Percentiles rank a stretch among this genome's conserved stretches.
phyloP scores from a whole-genome alignment of 192 early-diverging fungal species.

The Jimgerdemannia lactiflua region DNA sequence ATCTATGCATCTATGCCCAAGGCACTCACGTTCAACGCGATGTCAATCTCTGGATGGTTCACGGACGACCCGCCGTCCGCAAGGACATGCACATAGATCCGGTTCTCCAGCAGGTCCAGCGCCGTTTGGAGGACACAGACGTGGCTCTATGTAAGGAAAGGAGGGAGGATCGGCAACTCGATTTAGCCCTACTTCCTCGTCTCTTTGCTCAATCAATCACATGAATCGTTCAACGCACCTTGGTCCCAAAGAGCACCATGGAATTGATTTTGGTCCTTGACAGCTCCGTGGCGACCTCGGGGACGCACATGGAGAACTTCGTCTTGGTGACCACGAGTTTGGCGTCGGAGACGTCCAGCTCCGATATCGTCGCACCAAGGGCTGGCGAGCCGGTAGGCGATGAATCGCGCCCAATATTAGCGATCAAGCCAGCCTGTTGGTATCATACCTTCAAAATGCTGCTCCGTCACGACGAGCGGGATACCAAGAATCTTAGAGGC shows the following conservation, averaged over 20 bases:
- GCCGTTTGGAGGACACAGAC: slow-evolving; percentile 96
- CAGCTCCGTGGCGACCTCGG: slow-evolving; percentile 52
- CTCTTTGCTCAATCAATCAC: background rate
- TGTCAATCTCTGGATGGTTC: slow-evolving; percentile 77
- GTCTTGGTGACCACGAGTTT: slow-evolving; percentile 64
- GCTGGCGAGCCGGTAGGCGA: slow-evolving; percentile 24
- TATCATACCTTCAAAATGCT: slow-evolving; percentile 61
- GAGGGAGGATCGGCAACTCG: background rate
- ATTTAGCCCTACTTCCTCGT: background rate
- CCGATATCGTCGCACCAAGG: slow-evolving; percentile 76
- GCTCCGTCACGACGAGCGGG: slow-evolving; percentile 91
- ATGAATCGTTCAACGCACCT: slow-evolving; percentile 43
- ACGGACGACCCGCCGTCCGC: slow-evolving; percentile 91
- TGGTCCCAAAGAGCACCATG: slow-evolving; percentile 88
- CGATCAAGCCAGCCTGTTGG: too few species aligned
- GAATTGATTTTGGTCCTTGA: slow-evolving; percentile 53
- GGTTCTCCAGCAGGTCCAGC: slow-evolving; percentile 77
- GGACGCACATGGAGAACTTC: slow-evolving; percentile 87
- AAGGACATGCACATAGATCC: slow-evolving; percentile 85
- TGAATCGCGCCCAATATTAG: background rate
- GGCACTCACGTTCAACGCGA: slow-evolving; percentile 69
- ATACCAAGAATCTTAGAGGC: slow-evolving; percentile 73
- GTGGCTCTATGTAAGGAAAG: slow-evolving; percentile 73
- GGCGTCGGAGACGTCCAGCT: slow-evolving; percentile 72
- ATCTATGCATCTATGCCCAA: too few species aligned